These are phyloP conservation scores for Avicennia marina DNA, from an alignment of 257 asterid species.

Conservation along the genomic window DNA sequence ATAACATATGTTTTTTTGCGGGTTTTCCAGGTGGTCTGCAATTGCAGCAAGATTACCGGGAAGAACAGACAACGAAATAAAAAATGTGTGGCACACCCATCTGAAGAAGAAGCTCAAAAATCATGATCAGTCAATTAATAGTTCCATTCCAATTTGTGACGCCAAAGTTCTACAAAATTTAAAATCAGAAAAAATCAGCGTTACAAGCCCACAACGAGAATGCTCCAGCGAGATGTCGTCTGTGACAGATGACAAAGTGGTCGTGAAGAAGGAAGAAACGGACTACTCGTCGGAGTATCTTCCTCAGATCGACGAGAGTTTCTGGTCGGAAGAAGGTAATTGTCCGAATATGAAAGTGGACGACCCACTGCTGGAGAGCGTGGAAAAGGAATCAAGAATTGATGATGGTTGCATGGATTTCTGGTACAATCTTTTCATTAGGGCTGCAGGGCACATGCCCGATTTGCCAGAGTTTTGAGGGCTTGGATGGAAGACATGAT, in stretches of 20 bases:
- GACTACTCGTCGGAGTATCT: conserved; percentile 41
- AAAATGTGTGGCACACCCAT: conserved; percentile 90
- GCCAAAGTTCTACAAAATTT: conserved; percentile 16
- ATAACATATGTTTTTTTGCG: neutral
- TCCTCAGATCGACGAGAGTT: conserved; percentile 58
- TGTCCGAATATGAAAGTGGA: neutral
- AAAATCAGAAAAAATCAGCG: conserved; percentile 1
- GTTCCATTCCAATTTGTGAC: conserved; percentile 20
- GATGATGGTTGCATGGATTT: conserved; percentile 22
- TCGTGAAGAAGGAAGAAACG: conserved; percentile 34
- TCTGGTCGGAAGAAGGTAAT: conserved; percentile 51
- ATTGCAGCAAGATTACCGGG: conserved; percentile 87
- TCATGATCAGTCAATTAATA: conserved; percentile 17
- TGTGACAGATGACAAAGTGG: conserved; percentile 31
- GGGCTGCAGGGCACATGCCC: neutral
- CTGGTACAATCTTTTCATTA: neutral
- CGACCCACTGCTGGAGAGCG: conserved; percentile 22
- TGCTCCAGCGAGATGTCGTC: conserved; percentile 65
- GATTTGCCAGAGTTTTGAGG: neutral
- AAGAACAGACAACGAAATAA: conserved; percentile 83
- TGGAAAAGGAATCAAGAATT: conserved; percentile 17
- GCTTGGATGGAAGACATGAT: too few species aligned
- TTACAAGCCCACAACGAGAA: conserved; percentile 28
- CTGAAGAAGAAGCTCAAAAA: conserved; percentile 59
- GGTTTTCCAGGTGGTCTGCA: conserved; percentile 70